Evolutionary conservation across 345 rosid genomes (phyloP), one percentile per base, ranked within the genome.

Genomic region (Eucalyptus grandis): DNA sequence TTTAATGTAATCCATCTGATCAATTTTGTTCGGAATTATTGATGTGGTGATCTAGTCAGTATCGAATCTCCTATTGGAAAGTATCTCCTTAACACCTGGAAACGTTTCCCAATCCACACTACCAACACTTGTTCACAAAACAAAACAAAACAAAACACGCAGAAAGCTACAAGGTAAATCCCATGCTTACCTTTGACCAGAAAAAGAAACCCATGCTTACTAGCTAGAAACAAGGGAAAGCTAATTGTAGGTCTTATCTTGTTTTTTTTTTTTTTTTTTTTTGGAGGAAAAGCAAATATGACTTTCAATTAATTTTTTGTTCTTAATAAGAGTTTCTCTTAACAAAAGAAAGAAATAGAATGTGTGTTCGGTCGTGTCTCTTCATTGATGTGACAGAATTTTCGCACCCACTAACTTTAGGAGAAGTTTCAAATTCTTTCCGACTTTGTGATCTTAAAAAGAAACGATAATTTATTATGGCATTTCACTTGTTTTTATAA

Each of bases 21-120:
- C 13, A 56, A 56, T 0, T 56, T 56, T 56, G 62, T 2, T 2
- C 3, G 0, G 13, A 56, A 56, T 56, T 0, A 56, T 10, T 56
- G 0, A 56, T 56, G 1, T 56, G 30, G 62, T 22, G 62, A 24
- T 56, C 6, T 56, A 56, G 6, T 24, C 1, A 9, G 6, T 6
- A 2, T 24, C 6, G 0, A 1, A 9, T 56, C 62, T 56, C 62
- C 62, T 56, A 56, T 13, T 24, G 1, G 62, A 1, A 2, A 2
- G 13, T 56, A 56, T 56, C 13, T 56, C 6, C 30, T 56, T 24
- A 10, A 22, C 30, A 56, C 30, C 30, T 56, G 0, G 30, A 56
- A 56, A 53, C 10, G 11, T 53, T 53, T 56, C 62, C 62, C 13
- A 56, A 22, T 56, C 62, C 62, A 56, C 30, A 1, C 62, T 4